Evolutionary conservation across 2,329 filamentous ascomycete genomes (phyloP).

Genomic region (Colletotrichum endophyticum): DNA sequence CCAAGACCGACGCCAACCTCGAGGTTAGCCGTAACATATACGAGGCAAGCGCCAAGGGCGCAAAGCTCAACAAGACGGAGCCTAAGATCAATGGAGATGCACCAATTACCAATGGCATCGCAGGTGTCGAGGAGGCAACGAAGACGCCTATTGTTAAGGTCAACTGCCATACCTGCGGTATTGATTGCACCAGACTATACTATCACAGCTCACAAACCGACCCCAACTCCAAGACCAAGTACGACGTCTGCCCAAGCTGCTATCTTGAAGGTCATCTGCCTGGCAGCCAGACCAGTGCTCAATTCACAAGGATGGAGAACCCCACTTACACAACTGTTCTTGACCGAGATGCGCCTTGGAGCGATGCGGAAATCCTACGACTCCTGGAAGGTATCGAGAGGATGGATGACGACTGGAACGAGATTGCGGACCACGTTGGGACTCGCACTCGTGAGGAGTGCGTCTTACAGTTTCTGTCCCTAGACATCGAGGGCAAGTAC

Average conservation of each 20-base stretch:
- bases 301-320: constrained; percentile 91
- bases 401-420: constrained; percentile 95
- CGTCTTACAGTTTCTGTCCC: constrained; percentile 92
- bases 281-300: constrained; percentile 74
- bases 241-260: constrained; percentile 91
- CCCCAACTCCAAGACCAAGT: constrained; percentile 71
- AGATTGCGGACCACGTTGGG: constrained; percentile 90
- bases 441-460: constrained; percentile 94
- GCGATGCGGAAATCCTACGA: constrained; percentile 85
- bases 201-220: constrained; percentile 64
- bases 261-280: constrained; percentile 86
- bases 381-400: constrained; percentile 90
- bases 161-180: constrained; percentile 89
- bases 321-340: constrained; percentile 78
- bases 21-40: constrained; percentile 95
- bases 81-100: constrained; percentile 79
- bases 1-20: constrained; percentile 86
- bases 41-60: constrained; percentile 83
- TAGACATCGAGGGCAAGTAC: constrained; percentile 98
- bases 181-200: constrained; percentile 78
- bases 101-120: constrained; percentile 67
- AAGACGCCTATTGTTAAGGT: constrained; percentile 72
- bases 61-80: constrained; percentile 72
- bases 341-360: constrained; percentile 89
- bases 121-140: constrained; percentile 62